Percentiles rank a stretch among this genome's conserved stretches.
Evolutionary conservation across 371 early-diverging fungal species (phyloP).

Genomic region (Mucor irregularis): DNA sequence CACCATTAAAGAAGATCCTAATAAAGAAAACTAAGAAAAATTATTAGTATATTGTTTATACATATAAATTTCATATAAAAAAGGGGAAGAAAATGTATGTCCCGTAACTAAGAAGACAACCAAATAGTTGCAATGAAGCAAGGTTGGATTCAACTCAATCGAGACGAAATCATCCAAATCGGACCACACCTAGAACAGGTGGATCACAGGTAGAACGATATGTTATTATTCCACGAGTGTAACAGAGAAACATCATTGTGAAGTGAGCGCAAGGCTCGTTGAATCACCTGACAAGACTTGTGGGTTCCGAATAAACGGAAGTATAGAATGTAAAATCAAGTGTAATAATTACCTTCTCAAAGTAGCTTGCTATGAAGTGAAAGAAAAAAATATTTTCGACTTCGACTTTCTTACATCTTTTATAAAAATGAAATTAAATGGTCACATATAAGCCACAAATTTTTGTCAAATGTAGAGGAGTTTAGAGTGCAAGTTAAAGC

Average conservation of each 20-base stretch:
- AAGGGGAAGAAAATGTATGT: slow-evolving; percentile 4
- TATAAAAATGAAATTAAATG: not conserved
- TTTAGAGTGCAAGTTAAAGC: not conserved
- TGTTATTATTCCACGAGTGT: slow-evolving; percentile 37
- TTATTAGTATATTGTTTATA: not conserved
- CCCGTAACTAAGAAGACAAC: slow-evolving; percentile 25
- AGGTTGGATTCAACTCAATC: slow-evolving; percentile 35
- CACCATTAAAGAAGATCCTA: no score
- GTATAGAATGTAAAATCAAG: slow-evolving; percentile 8
- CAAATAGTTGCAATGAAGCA: not conserved
- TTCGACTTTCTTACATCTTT: not conserved
- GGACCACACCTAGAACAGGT: slow-evolving; percentile 32
- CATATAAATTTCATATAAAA: not conserved
- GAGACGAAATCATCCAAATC: slow-evolving; percentile 27
- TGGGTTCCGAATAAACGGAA: slow-evolving; percentile 14
- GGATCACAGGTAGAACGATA: slow-evolving; percentile 27
- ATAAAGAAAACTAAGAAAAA: not conserved
- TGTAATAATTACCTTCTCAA: slow-evolving; percentile 16
- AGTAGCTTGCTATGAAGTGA: not conserved
- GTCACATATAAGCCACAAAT: slow-evolving; percentile 16
- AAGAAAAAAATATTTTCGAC: not conserved
- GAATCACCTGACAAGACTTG: slow-evolving; percentile 39
- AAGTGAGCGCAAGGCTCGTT: slow-evolving; percentile 20
- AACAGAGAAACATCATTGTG: slow-evolving; percentile 34
- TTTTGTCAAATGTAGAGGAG: no score